phyloP scores from a whole-genome alignment of 306 rosid species.

The Senna tora region DNA sequence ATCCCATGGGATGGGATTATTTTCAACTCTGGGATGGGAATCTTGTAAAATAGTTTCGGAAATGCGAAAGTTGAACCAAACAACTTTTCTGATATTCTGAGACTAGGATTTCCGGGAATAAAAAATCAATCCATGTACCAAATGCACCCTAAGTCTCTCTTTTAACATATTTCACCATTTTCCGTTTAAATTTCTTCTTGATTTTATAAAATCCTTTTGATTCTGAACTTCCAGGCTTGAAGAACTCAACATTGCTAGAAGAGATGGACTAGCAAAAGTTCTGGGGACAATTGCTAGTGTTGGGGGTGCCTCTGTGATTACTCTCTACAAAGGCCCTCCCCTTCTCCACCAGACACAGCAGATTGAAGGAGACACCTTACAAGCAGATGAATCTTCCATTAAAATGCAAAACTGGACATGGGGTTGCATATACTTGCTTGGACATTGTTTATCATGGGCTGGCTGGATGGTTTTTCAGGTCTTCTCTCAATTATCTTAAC shows the following conservation, averaged over 20 bases:
- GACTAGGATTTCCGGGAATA: too few relatives aligned
- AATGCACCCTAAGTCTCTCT: not conserved
- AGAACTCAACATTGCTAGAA: slow-evolving; percentile 53
- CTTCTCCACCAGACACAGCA: slow-evolving; percentile 50
- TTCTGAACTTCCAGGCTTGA: slow-evolving; percentile 55
- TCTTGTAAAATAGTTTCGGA: too few relatives aligned
- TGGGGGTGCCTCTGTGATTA: slow-evolving; percentile 70
- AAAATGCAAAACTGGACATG: slow-evolving; percentile 62
- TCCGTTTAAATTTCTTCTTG: slow-evolving; percentile 11
- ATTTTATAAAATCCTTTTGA: not conserved
- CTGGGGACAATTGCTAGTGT: slow-evolving; percentile 73
- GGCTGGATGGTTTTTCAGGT: slow-evolving; percentile 86
- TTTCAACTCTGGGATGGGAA: too few relatives aligned
- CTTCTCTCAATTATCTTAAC: slow-evolving; percentile 6
- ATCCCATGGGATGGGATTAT: too few relatives aligned
- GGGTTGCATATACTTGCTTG: slow-evolving; percentile 72
- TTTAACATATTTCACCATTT: slow-evolving; percentile 6
- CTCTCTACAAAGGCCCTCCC: slow-evolving; percentile 80
- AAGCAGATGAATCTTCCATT: slow-evolving; percentile 41
- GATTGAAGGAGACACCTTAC: slow-evolving; percentile 35
- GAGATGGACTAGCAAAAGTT: slow-evolving; percentile 72
- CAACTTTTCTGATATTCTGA: too few relatives aligned
- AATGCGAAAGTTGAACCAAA: too few relatives aligned
- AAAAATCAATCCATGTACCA: too few relatives aligned
- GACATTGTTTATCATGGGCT: slow-evolving; percentile 80